Percentiles rank a stretch among this genome's conserved stretches.
Conservation (phyloP, 1,139 yeast genomes). For the Candida albicans region DNA sequence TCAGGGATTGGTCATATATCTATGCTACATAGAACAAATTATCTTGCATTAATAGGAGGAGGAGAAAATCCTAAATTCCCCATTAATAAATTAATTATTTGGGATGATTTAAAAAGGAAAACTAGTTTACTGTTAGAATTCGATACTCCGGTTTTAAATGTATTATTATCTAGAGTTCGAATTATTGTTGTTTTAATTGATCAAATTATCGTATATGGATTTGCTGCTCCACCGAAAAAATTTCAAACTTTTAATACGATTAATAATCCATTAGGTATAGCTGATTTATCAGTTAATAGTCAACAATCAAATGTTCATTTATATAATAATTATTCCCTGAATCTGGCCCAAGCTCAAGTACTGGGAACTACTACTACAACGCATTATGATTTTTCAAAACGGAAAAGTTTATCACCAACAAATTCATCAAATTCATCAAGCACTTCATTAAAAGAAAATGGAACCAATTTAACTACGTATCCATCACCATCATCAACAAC, state of each 20-base stretch:
- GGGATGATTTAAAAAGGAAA: constrained; percentile 87
- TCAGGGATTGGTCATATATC: constrained; percentile 73
- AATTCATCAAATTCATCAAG: constrained; percentile 5
- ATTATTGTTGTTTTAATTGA: constrained; percentile 70
- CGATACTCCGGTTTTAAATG: constrained; percentile 69
- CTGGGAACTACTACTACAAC: neutral
- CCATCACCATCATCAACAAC: neutral
- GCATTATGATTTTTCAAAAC: neutral
- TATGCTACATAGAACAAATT: constrained; percentile 89
- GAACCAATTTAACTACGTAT: neutral
- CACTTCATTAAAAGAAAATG: constrained; percentile 3
- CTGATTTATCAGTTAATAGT: constrained; percentile 51
- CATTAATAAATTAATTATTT: constrained; percentile 71
- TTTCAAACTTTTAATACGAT: constrained; percentile 71
- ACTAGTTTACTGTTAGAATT: constrained; percentile 77
- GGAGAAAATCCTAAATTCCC: constrained; percentile 79
- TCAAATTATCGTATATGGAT: constrained; percentile 74
- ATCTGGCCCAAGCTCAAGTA: too few relatives aligned
- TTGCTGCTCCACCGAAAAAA: constrained; percentile 74
- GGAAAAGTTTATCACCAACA: constrained; percentile 4
- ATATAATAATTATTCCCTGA: too few relatives aligned
- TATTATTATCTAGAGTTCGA: constrained; percentile 69
- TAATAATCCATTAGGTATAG: constrained; percentile 67
- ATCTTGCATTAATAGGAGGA: constrained; percentile 86
- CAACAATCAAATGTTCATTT: constrained; percentile 1